A percentile compares a stretch with the other conserved stretches of the same genome.
Evolutionary conservation across 2,329 filamentous ascomycete genomes (phyloP).

Genomic region (Chaetomium strumarium): DNA sequence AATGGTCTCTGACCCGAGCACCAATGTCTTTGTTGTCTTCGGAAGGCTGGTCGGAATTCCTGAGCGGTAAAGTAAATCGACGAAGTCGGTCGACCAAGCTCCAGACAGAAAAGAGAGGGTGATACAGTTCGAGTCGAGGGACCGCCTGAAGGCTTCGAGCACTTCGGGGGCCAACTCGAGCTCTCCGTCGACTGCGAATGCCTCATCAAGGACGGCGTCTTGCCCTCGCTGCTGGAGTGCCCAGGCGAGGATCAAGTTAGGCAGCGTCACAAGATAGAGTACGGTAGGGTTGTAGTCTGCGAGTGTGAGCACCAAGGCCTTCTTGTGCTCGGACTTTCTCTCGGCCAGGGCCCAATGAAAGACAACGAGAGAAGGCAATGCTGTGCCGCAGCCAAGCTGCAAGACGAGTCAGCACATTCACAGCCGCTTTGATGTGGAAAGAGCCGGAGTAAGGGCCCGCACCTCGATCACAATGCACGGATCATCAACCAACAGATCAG

Average conservation of each 20-base stretch:
- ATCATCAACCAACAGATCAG: constrained; percentile 29
- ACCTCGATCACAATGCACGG: constrained; percentile 50
- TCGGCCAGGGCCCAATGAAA: constrained; percentile 52
- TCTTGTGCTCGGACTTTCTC: constrained; percentile 23
- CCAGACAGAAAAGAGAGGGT: constrained; percentile 65
- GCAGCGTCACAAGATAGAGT: constrained; percentile 69
- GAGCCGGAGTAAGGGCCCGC: constrained; percentile 24
- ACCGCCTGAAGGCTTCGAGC: constrained; percentile 50
- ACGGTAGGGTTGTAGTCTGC: constrained; percentile 79
- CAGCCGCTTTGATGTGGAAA: not conserved
- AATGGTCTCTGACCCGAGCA: constrained; percentile 76
- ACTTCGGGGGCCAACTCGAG: constrained; percentile 58
- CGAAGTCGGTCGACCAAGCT: constrained; percentile 63
- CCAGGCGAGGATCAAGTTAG: constrained; percentile 71
- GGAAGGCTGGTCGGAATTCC: constrained; percentile 18
- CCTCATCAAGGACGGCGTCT: constrained; percentile 36
- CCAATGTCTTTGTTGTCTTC: constrained; percentile 37
- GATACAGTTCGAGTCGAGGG: constrained; percentile 47
- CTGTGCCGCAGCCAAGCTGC: constrained; percentile 73
- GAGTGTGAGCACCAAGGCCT: constrained; percentile 54
- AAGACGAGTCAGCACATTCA: constrained; percentile 25
- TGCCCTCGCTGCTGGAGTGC: constrained; percentile 40
- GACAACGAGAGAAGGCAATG: constrained; percentile 64
- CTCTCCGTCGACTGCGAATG: constrained; percentile 51
- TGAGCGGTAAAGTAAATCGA: constrained; percentile 47